These are phyloP conservation scores for Aspergillus campestris DNA, from an alignment of 495 filamentous ascomycete genomes.

Conservation along the genomic window DNA sequence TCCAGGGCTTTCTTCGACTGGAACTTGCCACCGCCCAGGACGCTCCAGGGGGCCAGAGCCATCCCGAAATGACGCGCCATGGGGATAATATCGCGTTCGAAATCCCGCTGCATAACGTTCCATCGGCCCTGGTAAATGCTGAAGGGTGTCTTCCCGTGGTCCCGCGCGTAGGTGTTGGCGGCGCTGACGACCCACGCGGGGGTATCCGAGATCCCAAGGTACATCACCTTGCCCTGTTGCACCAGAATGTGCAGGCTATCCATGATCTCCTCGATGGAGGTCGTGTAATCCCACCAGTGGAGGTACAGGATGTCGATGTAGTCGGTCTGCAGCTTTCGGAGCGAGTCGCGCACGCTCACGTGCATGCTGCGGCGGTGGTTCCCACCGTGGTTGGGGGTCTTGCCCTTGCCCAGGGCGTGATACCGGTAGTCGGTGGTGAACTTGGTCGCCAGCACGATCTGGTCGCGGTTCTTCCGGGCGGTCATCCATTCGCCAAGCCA, in stretches of 20 bases:
- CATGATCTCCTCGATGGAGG: constrained; percentile 55
- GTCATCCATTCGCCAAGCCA: constrained; percentile 52
- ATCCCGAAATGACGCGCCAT: constrained; percentile 51
- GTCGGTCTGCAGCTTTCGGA: constrained; percentile 55
- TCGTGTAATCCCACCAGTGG: constrained; percentile 53
- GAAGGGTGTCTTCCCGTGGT: constrained; percentile 53
- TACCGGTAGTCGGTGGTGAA: constrained; percentile 37
- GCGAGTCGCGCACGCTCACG: constrained; percentile 43
- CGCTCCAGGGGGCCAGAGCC: constrained; percentile 47
- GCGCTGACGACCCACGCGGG: constrained; percentile 57
- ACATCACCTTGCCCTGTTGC: constrained; percentile 50
- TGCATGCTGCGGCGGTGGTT: constrained; percentile 47
- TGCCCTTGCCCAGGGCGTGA: constrained; percentile 30
- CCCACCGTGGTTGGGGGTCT: constrained; percentile 46
- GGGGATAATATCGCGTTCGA: constrained; percentile 51
- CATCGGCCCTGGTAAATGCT: constrained; percentile 57
- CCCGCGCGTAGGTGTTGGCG: constrained; percentile 52
- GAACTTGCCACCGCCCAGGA: constrained; percentile 46
- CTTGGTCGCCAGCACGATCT: constrained; percentile 71
- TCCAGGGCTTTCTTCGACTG: constrained; percentile 28
- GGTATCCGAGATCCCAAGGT: constrained; percentile 54
- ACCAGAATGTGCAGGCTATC: constrained; percentile 49
- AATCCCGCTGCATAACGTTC: constrained; percentile 44
- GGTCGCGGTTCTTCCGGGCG: constrained; percentile 45
- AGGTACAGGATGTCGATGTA: constrained; percentile 58